Conservation (phyloP, 139 green algal species). For the Closterium sp. region DNA sequence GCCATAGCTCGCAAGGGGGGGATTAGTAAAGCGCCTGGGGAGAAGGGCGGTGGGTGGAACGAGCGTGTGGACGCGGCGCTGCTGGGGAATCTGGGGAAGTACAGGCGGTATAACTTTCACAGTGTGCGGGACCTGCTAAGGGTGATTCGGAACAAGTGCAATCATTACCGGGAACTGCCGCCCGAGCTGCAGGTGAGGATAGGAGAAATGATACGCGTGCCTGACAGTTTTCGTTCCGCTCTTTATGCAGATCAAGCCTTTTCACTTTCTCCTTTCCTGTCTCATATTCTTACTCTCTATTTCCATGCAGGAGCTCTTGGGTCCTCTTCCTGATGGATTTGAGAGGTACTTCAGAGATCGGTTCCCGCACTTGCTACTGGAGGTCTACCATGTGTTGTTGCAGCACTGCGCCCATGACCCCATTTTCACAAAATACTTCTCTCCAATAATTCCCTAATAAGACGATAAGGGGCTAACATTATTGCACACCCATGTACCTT, state of each 20-base stretch:
- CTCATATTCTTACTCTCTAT: neutral
- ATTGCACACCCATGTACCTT: too few relatives aligned
- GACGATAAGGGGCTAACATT: neutral
- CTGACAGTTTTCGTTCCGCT: neutral
- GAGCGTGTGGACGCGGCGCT: slow-evolving; percentile 69
- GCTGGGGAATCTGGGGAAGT: slow-evolving; percentile 82
- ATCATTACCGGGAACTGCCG: slow-evolving; percentile 93
- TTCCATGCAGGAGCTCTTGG: slow-evolving; percentile 28
- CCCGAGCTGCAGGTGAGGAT: slow-evolving; percentile 30
- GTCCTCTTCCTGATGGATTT: slow-evolving; percentile 31
- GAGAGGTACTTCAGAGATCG: slow-evolving; percentile 74
- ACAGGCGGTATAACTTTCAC: slow-evolving; percentile 61
- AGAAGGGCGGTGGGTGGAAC: slow-evolving; percentile 67
- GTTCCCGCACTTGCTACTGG: slow-evolving; percentile 84
- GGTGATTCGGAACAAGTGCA: slow-evolving; percentile 98
- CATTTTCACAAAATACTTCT: slow-evolving; percentile 30
- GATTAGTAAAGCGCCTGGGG: neutral
- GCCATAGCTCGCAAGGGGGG: slow-evolving; percentile 16
- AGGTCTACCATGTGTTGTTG: slow-evolving; percentile 69
- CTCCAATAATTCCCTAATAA: neutral
- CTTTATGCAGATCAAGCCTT: slow-evolving; percentile 34
- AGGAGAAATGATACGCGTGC: too few relatives aligned
- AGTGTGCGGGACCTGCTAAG: slow-evolving; percentile 90
- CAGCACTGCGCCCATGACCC: slow-evolving; percentile 25
- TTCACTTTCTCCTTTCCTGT: too few relatives aligned